phyloP scores from a whole-genome alignment of 495 filamentous ascomycete genomes.

The Aspergillus nanangensis region DNA sequence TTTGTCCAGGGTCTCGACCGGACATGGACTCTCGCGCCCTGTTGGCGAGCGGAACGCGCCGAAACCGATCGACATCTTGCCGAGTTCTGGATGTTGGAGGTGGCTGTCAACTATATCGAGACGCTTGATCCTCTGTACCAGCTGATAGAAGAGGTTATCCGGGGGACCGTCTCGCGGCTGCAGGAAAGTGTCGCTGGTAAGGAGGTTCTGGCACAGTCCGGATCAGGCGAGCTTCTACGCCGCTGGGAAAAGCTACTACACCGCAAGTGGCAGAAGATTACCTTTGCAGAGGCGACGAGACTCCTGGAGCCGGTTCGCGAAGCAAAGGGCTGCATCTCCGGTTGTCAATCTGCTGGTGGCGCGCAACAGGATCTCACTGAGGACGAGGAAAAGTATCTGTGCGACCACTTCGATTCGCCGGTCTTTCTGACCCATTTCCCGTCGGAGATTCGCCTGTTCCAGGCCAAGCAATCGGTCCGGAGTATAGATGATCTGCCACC shows the following conservation, averaged over 20 bases:
- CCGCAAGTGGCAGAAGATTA: not conserved
- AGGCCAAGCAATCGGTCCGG: not conserved
- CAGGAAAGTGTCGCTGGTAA: not conserved
- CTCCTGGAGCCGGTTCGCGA: not conserved
- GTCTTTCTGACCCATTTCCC: slow-evolving; percentile 1
- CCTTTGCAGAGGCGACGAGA: not conserved
- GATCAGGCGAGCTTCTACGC: not conserved
- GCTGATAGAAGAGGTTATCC: too few species aligned
- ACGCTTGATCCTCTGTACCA: too few species aligned
- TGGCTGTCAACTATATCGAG: too few species aligned
- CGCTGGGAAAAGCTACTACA: slow-evolving; percentile 1
- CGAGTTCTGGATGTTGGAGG: too few species aligned
- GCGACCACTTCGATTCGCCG: not conserved
- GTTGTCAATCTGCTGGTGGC: not conserved
- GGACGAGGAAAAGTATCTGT: not conserved
- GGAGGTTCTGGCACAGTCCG: not conserved
- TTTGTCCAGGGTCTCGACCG: too few species aligned
- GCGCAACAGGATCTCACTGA: not conserved
- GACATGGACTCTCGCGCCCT: too few species aligned
- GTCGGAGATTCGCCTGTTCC: not conserved
- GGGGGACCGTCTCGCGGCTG: not conserved
- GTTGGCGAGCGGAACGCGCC: too few species aligned
- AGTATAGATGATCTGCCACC: not conserved
- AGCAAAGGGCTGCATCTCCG: not conserved
- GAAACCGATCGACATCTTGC: too few species aligned